Evolutionary conservation across 106 monocot genomes (phyloP).

Genomic region (Acanthochlamys bracteata): DNA sequence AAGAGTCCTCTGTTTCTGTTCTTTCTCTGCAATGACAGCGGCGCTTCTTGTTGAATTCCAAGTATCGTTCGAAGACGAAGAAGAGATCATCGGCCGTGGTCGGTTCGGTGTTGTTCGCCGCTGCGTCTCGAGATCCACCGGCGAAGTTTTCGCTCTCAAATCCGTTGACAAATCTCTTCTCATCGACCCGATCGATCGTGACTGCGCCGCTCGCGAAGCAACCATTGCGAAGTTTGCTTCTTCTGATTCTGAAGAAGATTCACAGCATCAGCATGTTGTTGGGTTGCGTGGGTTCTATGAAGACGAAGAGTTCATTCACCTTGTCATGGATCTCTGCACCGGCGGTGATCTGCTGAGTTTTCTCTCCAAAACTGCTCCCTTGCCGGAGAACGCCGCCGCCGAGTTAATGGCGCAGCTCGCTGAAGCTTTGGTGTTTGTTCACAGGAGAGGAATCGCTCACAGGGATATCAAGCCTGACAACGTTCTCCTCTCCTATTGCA

Average conservation of each 20-base stretch:
- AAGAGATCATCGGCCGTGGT: slow-evolving; percentile 44
- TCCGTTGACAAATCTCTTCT: slow-evolving; percentile 41
- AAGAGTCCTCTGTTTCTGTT: too few species aligned
- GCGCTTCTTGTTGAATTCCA: neutral
- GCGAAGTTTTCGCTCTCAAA: slow-evolving; percentile 52
- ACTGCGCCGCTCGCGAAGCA: slow-evolving; percentile 30
- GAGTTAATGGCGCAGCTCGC: slow-evolving; percentile 32
- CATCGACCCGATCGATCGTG: slow-evolving; percentile 33
- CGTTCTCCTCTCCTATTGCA: slow-evolving; percentile 36
- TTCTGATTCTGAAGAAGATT: too few species aligned
- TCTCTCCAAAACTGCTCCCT: slow-evolving; percentile 26
- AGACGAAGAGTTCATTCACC: slow-evolving; percentile 39
- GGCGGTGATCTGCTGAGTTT: slow-evolving; percentile 46
- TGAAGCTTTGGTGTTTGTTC: slow-evolving; percentile 47
- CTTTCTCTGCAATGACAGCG: neutral
- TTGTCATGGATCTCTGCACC: slow-evolving; percentile 61
- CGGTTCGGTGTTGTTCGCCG: slow-evolving; percentile 51
- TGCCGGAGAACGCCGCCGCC: slow-evolving; percentile 41
- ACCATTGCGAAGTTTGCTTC: too few species aligned
- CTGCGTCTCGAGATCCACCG: slow-evolving; percentile 27
- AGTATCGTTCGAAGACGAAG: neutral
- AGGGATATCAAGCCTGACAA: slow-evolving; percentile 86
- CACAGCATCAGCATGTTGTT: slow-evolving; percentile 16
- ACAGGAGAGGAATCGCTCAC: slow-evolving; percentile 61
- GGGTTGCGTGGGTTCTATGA: slow-evolving; percentile 45